Conservation (phyloP, 257 asterid species). For the Rhazya stricta region DNA sequence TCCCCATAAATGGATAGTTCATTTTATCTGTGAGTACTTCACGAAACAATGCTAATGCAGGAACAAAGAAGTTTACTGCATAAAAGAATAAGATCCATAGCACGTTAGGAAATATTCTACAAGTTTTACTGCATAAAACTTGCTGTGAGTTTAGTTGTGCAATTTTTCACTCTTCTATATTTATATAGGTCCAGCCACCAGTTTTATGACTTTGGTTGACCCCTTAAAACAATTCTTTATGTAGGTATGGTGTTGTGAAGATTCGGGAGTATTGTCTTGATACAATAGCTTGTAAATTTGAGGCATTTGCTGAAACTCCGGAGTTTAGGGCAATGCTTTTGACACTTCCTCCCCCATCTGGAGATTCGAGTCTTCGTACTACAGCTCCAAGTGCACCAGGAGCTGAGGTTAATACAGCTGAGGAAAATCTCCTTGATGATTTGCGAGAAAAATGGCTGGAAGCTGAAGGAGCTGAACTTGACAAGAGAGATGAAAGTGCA, state of each 20-base stretch:
- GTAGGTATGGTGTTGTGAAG: conserved; percentile 81
- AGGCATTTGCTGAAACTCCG: conserved; percentile 69
- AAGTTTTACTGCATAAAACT: neutral
- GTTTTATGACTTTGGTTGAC: neutral
- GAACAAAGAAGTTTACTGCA: neutral
- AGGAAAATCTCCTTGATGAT: conserved; percentile 73
- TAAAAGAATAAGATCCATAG: neutral
- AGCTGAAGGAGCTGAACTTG: conserved; percentile 27
- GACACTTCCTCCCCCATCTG: conserved; percentile 91
- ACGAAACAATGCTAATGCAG: no score
- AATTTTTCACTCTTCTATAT: neutral
- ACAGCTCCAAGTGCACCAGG: conserved; percentile 96
- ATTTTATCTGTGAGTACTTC: no score
- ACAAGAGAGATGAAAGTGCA: conserved; percentile 25
- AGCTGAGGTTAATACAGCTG: conserved; percentile 48
- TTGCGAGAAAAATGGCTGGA: conserved; percentile 72
- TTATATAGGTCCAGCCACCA: neutral
- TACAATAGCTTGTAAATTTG: conserved; percentile 73
- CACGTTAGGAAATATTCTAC: neutral
- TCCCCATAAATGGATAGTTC: neutral
- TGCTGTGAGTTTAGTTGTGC: neutral
- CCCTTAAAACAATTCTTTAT: neutral
- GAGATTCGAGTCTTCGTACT: conserved; percentile 74
- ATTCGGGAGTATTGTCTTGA: conserved; percentile 83
- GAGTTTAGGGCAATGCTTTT: conserved; percentile 84